Evolutionary conservation across 2,329 filamentous ascomycete species (phyloP), one percentile per base, ranked within the genome.

Genomic region (Xylariaceae sp.): DNA sequence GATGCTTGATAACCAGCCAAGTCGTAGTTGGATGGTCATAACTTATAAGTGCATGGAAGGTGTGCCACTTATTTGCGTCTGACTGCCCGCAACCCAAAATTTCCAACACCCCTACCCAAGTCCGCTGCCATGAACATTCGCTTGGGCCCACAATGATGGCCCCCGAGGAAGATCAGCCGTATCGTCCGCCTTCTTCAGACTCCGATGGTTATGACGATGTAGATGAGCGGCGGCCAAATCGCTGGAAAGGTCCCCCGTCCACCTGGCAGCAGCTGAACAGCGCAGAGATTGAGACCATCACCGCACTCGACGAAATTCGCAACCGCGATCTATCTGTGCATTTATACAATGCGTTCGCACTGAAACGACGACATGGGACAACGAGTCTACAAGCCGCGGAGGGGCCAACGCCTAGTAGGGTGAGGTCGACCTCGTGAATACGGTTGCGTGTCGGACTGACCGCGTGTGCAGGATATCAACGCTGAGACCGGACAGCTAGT

Each of bases 311-410:
- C 50, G 76, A 81, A 41, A 65, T 83, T 14, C 75, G 81, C 33
- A 80, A 85, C 36, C 73, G 78, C 46, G 85, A 96, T 63, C 71
- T 96, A 11, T 75, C 81, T 0, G 70, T 85, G 40, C 91, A 96
- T 69, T 72, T 96, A 5, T 95, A 89, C 70, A 89, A 94, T 66
- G 77, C 86, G 0, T 86, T 86, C 69, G 78, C 78, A 33, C 71
- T 95, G 47, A 90, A 86, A 66, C 69, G 71, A 33, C 71, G 76
- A 15, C 52, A 58, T 40, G 39, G 27, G 0, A 50, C 44, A 31
- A 48, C 40, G 27, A n/a, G 48, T 11, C 51, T 40, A 6, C 49
- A 45, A 3, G 50, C 48, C 31, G 39, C 22, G 22, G 39, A 36
- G 30, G 53, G 43, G n/a, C 60, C 60, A 14, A 52, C 56, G 9